Conservation (phyloP, 495 filamentous ascomycete species). For the Pseudoneurospora amorphoporcata region DNA sequence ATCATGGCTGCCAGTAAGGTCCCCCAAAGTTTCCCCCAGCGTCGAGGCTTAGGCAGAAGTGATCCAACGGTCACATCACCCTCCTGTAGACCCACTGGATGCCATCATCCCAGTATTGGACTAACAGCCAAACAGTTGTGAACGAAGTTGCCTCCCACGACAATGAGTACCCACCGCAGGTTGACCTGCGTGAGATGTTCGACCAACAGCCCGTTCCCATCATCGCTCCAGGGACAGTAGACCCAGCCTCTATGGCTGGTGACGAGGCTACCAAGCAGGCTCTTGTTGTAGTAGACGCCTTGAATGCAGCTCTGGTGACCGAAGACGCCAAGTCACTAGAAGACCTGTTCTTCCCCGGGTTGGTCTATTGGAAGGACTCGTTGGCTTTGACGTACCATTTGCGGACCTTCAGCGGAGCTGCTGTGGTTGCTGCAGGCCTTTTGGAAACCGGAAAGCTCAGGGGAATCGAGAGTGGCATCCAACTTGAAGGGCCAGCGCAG, state of each 20-base stretch:
- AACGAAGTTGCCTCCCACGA: too few relatives aligned
- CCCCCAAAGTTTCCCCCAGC: too few relatives aligned
- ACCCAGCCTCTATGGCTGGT: slow-evolving; percentile 1
- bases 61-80: too few relatives aligned
- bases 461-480: slow-evolving; percentile 1
- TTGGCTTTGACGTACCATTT: slow-evolving; percentile 21
- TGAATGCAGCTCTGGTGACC: slow-evolving; percentile 11
- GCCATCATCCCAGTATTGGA: too few relatives aligned
- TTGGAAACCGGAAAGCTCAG: slow-evolving; percentile 10
- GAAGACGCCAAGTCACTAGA: slow-evolving; percentile 9
- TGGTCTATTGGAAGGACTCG: slow-evolving; percentile 24
- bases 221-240: slow-evolving; percentile 10
- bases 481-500: slow-evolving; percentile 4
- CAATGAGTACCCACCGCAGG: neutral
- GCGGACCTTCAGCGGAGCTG: slow-evolving; percentile 15
- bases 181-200: slow-evolving; percentile 15
- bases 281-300: neutral
- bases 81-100: too few relatives aligned
- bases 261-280: slow-evolving; percentile 5
- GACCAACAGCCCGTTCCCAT: slow-evolving; percentile 9
- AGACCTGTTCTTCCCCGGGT: slow-evolving; percentile 9
- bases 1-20: too few relatives aligned
- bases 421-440: slow-evolving; percentile 10
- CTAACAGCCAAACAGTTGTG: too few relatives aligned
- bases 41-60: too few relatives aligned